A percentile compares a stretch with the other conserved stretches of the same genome.
Evolutionary conservation across 257 asterid species (phyloP).

Genomic region (Nicotiana obtusifolia): DNA sequence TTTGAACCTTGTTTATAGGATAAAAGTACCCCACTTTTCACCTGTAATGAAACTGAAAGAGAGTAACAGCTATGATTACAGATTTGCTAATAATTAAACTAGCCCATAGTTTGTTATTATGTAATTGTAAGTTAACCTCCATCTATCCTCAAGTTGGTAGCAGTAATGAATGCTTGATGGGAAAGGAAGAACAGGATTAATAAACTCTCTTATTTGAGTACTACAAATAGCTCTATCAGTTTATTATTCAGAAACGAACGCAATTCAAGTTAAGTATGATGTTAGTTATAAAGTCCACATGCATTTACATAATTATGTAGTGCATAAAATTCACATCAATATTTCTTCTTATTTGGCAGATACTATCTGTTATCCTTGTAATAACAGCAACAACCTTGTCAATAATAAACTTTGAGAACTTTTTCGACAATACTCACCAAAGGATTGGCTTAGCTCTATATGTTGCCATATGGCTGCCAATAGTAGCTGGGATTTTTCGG

Average conservation of each 20-base stretch:
- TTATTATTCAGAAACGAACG: neutral
- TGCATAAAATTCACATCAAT: neutral
- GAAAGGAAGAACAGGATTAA: slow-evolving; percentile 22
- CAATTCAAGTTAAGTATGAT: neutral
- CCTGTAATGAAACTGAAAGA: slow-evolving; percentile 20
- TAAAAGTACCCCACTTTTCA: slow-evolving; percentile 25
- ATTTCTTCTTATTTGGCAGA: slow-evolving; percentile 29
- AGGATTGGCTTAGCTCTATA: slow-evolving; percentile 71
- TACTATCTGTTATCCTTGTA: slow-evolving; percentile 55
- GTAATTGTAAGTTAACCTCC: neutral
- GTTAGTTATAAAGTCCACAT: slow-evolving; percentile 1
- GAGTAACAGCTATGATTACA: slow-evolving; percentile 19
- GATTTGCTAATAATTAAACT: slow-evolving; percentile 29
- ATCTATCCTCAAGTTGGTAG: slow-evolving; percentile 12
- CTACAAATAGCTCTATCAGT: slow-evolving; percentile 11
- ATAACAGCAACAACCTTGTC: slow-evolving; percentile 74
- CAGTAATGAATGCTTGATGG: slow-evolving; percentile 23
- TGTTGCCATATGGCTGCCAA: slow-evolving; percentile 62
- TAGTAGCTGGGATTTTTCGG: slow-evolving; percentile 55
- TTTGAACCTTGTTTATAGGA: slow-evolving; percentile 29
- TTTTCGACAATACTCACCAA: slow-evolving; percentile 76
- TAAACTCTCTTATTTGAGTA: slow-evolving; percentile 11
- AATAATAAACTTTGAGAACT: slow-evolving; percentile 59
- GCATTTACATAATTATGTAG: neutral
- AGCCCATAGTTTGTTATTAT: slow-evolving; percentile 14